Evolutionary conservation across 208 protist species (phyloP).

Genomic region (Crithidia fasciculata): DNA sequence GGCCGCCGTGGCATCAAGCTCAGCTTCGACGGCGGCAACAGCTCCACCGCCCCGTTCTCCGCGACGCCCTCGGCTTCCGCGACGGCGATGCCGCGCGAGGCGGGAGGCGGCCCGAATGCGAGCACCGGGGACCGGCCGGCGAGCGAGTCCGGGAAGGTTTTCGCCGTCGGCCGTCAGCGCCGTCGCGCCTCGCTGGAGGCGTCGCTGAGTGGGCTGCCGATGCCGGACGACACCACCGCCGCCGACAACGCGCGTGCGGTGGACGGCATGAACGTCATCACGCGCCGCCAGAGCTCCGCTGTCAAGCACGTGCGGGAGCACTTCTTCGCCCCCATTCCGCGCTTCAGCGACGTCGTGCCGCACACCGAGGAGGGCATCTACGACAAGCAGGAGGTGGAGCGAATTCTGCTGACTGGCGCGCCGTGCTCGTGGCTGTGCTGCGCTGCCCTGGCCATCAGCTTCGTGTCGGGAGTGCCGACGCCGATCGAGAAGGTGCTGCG

Average conservation of each 20-base stretch:
- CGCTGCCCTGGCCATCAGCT: conserved; percentile 78
- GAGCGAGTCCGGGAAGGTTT: conserved; percentile 2
- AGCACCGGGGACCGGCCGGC: background rate
- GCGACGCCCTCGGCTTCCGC: background rate
- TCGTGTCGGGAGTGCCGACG: conserved; percentile 68
- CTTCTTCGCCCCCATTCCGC: conserved; percentile 66
- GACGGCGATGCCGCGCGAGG: background rate
- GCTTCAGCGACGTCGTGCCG: conserved; percentile 43
- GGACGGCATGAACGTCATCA: conserved; percentile 33
- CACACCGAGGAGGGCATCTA: conserved; percentile 26
- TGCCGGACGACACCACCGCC: conserved; percentile 1
- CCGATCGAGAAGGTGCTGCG: conserved; percentile 83
- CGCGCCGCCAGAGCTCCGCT: conserved; percentile 39
- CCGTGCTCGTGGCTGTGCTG: conserved; percentile 87
- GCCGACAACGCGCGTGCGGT: conserved; percentile 30
- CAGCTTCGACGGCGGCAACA: background rate
- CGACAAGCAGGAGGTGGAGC: conserved; percentile 45
- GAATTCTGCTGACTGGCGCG: conserved; percentile 50
- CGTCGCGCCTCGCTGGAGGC: conserved; percentile 1
- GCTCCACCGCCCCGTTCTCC: background rate
- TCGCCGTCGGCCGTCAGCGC: conserved; percentile 17
- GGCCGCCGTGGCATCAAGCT: conserved; percentile 8
- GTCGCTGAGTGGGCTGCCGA: background rate
- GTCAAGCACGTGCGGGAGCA: conserved; percentile 46
- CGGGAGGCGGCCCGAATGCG: too few relatives aligned